Conservation (phyloP, 1,284 basidiomycete genomes). For the Coniferiporia sulphurascens region DNA sequence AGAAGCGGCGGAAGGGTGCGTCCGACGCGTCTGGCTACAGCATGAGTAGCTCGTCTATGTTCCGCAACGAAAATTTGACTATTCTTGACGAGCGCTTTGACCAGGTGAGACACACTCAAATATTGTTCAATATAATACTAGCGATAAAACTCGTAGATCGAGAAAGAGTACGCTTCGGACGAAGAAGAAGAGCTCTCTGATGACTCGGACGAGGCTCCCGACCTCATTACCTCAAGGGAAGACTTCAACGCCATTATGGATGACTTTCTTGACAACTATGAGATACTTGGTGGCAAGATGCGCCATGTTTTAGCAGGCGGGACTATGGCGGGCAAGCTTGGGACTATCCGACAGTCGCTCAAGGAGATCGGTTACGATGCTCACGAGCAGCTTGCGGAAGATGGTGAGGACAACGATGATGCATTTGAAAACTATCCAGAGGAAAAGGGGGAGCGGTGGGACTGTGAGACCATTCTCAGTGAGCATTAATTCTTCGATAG, state of each 20-base stretch:
- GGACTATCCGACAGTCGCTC: slow-evolving; percentile 74
- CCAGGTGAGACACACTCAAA: slow-evolving; percentile 49
- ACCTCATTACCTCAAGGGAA: slow-evolving; percentile 73
- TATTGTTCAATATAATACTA: slow-evolving; percentile 1
- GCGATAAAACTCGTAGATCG: slow-evolving; percentile 42
- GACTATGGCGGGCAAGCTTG: slow-evolving; percentile 72
- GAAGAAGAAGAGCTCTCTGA: slow-evolving; percentile 43
- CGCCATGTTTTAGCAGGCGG: slow-evolving; percentile 68
- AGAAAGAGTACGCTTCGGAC: slow-evolving; percentile 71
- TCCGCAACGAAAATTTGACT: slow-evolving; percentile 83
- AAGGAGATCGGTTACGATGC: slow-evolving; percentile 54
- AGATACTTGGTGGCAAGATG: slow-evolving; percentile 88
- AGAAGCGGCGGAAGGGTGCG: slow-evolving; percentile 67
- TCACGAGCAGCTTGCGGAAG: slow-evolving; percentile 29
- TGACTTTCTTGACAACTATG: slow-evolving; percentile 91
- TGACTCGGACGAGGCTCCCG: slow-evolving; percentile 62
- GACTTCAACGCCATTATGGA: slow-evolving; percentile 93
- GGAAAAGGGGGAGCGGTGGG: slow-evolving; percentile 80
- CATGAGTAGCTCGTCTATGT: slow-evolving; percentile 97
- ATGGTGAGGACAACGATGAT: slow-evolving; percentile 42
- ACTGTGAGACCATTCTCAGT: slow-evolving; percentile 93
- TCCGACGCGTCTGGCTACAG: slow-evolving; percentile 89
- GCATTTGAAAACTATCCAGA: slow-evolving; percentile 49
- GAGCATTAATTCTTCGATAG: slow-evolving; percentile 31
- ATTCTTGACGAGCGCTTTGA: slow-evolving; percentile 94